Evolutionary conservation across 2,329 filamentous ascomycete genomes (phyloP).

Genomic region (Hymenoscyphus occultus): DNA sequence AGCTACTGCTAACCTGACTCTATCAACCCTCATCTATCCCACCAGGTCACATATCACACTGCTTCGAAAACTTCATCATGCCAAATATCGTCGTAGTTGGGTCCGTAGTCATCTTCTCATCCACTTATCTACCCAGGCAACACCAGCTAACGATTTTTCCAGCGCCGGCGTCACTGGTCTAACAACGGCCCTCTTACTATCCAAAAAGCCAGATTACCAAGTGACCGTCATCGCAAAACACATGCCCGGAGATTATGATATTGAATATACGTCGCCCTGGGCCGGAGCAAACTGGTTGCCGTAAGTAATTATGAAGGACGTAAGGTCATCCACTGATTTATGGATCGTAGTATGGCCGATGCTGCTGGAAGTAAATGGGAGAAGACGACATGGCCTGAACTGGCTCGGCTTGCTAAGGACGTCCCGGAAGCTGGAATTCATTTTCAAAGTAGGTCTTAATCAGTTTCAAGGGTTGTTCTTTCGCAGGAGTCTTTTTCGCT

Average conservation of each 20-base stretch:
- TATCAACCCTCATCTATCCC: too few relatives aligned
- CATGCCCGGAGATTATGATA: constrained; percentile 88
- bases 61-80: constrained; percentile 23
- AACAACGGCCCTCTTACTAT: constrained; percentile 60
- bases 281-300: constrained; percentile 67
- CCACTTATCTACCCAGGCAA: background rate
- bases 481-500: too few relatives aligned
- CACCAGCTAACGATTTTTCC: constrained; percentile 6
- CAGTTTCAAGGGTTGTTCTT: background rate
- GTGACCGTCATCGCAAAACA: constrained; percentile 77
- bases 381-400: constrained; percentile 37
- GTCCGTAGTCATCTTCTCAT: constrained; percentile 26
- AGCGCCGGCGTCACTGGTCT: constrained; percentile 64
- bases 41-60: background rate
- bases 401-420: constrained; percentile 9
- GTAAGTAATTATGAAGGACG: constrained; percentile 1
- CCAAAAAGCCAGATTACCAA: constrained; percentile 49
- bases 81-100: constrained; percentile 40
- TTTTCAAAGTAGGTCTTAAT: constrained; percentile 56
- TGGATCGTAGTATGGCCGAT: constrained; percentile 27
- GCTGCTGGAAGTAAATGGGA: constrained; percentile 44
- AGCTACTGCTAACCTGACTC: too few relatives aligned
- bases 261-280: constrained; percentile 87
- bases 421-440: constrained; percentile 72
- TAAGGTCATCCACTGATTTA: constrained; percentile 5